Base-by-base conservation (phyloP, 352 stramenopile genomes). In the Globisporangium viniferum region DNA sequence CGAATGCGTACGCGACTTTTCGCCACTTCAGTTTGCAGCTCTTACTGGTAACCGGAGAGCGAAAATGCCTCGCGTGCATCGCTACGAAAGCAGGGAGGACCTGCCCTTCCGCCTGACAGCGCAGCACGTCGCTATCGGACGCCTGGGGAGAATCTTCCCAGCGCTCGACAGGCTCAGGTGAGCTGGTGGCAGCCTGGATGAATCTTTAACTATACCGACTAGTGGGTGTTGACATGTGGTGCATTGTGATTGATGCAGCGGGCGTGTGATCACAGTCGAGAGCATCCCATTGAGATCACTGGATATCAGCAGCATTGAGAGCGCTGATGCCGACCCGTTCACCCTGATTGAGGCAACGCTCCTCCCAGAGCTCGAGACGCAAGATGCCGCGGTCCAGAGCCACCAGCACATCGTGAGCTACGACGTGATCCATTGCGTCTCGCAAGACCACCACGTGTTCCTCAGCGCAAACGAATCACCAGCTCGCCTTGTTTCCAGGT, bases 131-230 rank as follows among this genome's bases (percentile, higher is more conserved):
- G 74, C 75, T 1, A 27, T 72, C 4, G 78, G 78, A 8, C 67
- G 78, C 0, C 73, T 85, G 24, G 78, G 78, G 3, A 56, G 55
- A 35, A 76, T 85, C 68, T 79, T 76, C 72, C 73, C 71, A 18
- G 72, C 78, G 33, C 61, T 85, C 48, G 64, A 75, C 12, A 69
- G 29, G n/a, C 67, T 66, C 62, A 77, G 64, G 71, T 82, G 62
- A 7, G 69, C 68, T 36, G 14, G 24, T 36, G 53, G 29, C 5
- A 14, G 41, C 18, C 5, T 39, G 10, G 1, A 29, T 31, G 48
- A 22, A 48, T 14, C 41, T 49, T 22, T 49, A 20, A 8, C 15
- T 22, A 9, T 49, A n/a, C 15, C 6, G 41, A 9, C 15, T 6
- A 10, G 15, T 49, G 41, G 10, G 41, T 15, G 0, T 27, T 18